Percentiles rank a stretch among this genome's conserved stretches.
Conservation (phyloP, 2,329 filamentous ascomycete species). For the Juglanconis oblonga region DNA sequence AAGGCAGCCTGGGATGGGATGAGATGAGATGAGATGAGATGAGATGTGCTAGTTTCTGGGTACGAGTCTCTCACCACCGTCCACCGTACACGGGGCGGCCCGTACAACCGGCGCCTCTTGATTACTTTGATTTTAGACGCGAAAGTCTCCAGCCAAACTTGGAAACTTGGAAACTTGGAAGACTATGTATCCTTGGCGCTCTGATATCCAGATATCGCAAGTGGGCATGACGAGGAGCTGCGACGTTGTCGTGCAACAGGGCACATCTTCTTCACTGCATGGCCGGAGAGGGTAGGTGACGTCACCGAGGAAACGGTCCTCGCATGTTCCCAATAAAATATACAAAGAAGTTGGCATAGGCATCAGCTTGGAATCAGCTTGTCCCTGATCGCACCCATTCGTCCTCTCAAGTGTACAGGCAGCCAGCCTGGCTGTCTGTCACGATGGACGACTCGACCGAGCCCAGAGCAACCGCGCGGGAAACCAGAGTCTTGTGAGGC, state of each 20-base stretch:
- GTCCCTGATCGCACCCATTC: neutral
- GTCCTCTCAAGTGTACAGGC: conserved; percentile 8
- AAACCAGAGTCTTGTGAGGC: conserved; percentile 7
- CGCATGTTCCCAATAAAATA: neutral
- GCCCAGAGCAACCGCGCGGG: conserved; percentile 12
- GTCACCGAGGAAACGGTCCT: neutral
- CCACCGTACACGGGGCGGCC: neutral
- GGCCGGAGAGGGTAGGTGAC: neutral
- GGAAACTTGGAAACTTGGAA: conserved; percentile 10
- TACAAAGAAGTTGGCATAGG: neutral
- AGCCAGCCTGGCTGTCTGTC: conserved; percentile 11
- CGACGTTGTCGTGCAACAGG: neutral
- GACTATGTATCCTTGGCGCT: neutral
- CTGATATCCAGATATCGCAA: neutral
- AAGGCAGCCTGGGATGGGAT: neutral
- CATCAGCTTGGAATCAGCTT: neutral
- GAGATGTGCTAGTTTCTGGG: neutral
- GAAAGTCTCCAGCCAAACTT: neutral
- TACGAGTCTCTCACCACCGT: neutral
- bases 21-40: neutral
- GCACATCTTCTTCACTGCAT: neutral
- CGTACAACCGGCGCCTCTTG: neutral
- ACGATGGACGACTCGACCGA: conserved; percentile 10
- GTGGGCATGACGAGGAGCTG: conserved; percentile 1
- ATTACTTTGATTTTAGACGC: neutral